Evolutionary conservation across 257 asterid species (phyloP).

Genomic region (Dorcoceras hygrometricum): DNA sequence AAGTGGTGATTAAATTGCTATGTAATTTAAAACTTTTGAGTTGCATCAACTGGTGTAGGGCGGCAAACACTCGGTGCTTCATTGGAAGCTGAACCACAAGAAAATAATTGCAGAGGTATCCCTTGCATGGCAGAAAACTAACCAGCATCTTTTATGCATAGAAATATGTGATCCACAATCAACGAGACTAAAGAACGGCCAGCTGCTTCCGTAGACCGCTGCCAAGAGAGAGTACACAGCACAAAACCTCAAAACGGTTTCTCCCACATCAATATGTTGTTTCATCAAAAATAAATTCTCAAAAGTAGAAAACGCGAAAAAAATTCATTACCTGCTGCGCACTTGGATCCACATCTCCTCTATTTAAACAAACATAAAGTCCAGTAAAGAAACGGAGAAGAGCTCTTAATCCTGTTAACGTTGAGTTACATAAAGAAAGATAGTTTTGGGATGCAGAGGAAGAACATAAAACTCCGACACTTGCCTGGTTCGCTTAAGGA

Average conservation of each 20-base stretch:
- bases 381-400: conserved; percentile 97
- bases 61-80: not conserved
- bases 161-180: conserved; percentile 88
- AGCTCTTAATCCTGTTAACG: conserved; percentile 79
- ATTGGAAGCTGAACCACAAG: conserved; percentile 4
- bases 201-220: conserved; percentile 90
- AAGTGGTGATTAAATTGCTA: not conserved
- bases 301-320: conserved; percentile 25
- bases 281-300: conserved; percentile 21
- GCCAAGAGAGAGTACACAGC: conserved; percentile 39
- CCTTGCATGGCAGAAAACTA: conserved; percentile 31
- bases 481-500: conserved; percentile 97
- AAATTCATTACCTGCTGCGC: conserved; percentile 53
- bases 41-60: not conserved
- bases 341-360: conserved; percentile 90
- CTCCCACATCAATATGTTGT: conserved; percentile 17
- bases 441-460: conserved; percentile 19
- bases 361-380: conserved; percentile 79
- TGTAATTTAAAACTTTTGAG: not conserved
- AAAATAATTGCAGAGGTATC: conserved; percentile 13
- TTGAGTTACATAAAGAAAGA: conserved; percentile 25
- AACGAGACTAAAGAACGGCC: conserved; percentile 88
- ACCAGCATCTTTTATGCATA: conserved; percentile 95
- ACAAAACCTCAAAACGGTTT: conserved; percentile 22
- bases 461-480: conserved; percentile 30